These are phyloP conservation scores for Phoenix roebelenii DNA, from an alignment of 176 grass and related monocot genomes.

Conservation along the genomic window DNA sequence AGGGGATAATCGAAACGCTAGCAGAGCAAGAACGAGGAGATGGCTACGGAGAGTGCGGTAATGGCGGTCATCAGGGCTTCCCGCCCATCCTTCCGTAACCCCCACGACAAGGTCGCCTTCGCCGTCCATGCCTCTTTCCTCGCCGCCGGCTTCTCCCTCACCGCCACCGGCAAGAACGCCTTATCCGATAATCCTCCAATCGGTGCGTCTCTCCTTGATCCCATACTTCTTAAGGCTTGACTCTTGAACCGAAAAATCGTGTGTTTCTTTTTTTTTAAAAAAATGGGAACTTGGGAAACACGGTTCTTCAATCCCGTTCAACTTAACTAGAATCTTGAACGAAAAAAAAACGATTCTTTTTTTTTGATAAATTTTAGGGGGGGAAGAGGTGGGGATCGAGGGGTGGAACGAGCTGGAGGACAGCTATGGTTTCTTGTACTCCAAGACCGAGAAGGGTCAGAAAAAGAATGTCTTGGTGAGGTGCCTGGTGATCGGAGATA, in stretches of 20 bases:
- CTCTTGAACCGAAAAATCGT: too few species aligned
- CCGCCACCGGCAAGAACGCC: constrained; percentile 47
- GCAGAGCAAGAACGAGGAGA: neutral
- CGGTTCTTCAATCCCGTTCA: too few species aligned
- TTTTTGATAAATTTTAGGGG: constrained; percentile 17
- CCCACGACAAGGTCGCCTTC: constrained; percentile 53
- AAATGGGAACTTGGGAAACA: neutral
- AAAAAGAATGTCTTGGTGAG: too few species aligned
- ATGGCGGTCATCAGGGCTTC: constrained; percentile 60
- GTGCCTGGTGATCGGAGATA: too few species aligned
- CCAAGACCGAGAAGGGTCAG: too few species aligned
- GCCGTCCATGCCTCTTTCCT: constrained; percentile 68
- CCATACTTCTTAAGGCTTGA: neutral
- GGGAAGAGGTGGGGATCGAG: constrained; percentile 62
- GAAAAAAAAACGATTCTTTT: neutral
- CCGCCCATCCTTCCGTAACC: constrained; percentile 38
- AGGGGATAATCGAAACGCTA: too few species aligned
- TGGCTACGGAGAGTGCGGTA: constrained; percentile 44
- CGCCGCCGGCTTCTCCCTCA: constrained; percentile 47
- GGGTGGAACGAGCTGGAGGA: constrained; percentile 70
- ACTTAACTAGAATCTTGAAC: too few species aligned
- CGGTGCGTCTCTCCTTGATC: constrained; percentile 3
- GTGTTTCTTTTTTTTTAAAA: too few species aligned
- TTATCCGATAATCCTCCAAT: constrained; percentile 34
- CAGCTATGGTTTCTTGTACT: constrained; percentile 31